phyloP scores from a whole-genome alignment of 2,329 filamentous ascomycete species.

The Ophiostoma sp. region DNA sequence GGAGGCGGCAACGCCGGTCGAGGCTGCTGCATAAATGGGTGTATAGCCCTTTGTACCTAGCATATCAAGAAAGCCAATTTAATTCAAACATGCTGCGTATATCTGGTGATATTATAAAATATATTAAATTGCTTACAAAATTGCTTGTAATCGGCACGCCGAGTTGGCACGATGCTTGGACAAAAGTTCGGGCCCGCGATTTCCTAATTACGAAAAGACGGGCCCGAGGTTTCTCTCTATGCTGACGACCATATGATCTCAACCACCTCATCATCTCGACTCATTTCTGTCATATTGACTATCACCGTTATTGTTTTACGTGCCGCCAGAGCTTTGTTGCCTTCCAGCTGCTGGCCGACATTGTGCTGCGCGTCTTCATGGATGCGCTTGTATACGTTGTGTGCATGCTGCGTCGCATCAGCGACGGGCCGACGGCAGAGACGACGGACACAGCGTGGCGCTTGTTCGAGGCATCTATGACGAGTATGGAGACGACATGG shows the following conservation, averaged over 20 bases:
- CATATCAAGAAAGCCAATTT: no score
- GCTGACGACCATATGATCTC: background rate
- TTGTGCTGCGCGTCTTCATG: conserved; percentile 31
- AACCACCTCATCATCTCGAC: background rate
- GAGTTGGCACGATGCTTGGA: background rate
- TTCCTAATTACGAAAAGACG: background rate
- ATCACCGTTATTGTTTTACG: no score
- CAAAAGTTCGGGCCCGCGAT: conserved; percentile 1
- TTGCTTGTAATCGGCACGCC: background rate
- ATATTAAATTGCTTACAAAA: background rate
- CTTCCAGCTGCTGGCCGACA: conserved; percentile 32
- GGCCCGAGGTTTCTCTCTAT: background rate
- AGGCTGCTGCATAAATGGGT: conserved; percentile 14
- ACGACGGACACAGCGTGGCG: background rate
- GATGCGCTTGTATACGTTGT: conserved; percentile 34
- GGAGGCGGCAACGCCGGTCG: background rate
- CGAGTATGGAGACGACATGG: background rate
- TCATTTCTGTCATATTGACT: background rate
- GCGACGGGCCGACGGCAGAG: background rate
- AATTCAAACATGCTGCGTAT: no score
- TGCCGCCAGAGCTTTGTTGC: conserved; percentile 30
- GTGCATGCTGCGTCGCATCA: conserved; percentile 30
- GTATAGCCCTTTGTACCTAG: no score
- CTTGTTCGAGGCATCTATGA: background rate
- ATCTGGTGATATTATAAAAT: no score